These are phyloP conservation scores for Cryptosporidium andersoni DNA, from an alignment of 169 alveolate species.

Conservation along the genomic window DNA sequence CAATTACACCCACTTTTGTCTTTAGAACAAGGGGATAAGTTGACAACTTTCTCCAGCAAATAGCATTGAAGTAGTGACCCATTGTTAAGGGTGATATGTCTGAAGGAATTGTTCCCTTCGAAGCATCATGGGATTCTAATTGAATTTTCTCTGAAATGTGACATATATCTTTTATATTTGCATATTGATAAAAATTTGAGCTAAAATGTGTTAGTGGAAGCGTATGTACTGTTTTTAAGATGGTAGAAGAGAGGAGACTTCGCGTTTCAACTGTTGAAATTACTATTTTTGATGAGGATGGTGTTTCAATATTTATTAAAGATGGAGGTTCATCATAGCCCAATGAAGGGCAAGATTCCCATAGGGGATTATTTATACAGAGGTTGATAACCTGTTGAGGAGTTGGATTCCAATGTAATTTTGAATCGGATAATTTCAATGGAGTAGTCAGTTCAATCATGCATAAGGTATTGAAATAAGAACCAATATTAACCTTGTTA, in stretches of 20 bases:
- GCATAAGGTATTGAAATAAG: conserved; percentile 35
- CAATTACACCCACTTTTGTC: conserved; percentile 23
- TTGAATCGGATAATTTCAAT: background rate
- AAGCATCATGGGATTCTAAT: conserved; percentile 3
- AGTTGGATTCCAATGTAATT: conserved; percentile 20
- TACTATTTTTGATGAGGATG: background rate
- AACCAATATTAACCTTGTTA: conserved; percentile 21
- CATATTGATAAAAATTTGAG: conserved; percentile 42
- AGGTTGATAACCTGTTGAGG: conserved; percentile 7
- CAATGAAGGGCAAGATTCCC: conserved; percentile 9
- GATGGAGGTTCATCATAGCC: background rate
- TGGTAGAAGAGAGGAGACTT: conserved; percentile 26
- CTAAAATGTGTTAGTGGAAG: conserved; percentile 41
- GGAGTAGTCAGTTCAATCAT: background rate
- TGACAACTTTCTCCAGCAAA: conserved; percentile 60
- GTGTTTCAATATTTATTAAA: background rate
- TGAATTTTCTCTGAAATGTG: conserved; percentile 16
- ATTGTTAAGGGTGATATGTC: background rate
- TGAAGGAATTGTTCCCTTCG: background rate
- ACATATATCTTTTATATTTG: conserved; percentile 13
- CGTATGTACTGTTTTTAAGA: conserved; percentile 20
- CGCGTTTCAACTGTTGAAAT: background rate
- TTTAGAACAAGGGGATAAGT: conserved; percentile 19
- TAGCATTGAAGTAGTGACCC: conserved; percentile 43
- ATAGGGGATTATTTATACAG: conserved; percentile 28